Evolutionary conservation across 495 filamentous ascomycete genomes (phyloP), one percentile per base, ranked within the genome.

Genomic region (Podospora didyma): DNA sequence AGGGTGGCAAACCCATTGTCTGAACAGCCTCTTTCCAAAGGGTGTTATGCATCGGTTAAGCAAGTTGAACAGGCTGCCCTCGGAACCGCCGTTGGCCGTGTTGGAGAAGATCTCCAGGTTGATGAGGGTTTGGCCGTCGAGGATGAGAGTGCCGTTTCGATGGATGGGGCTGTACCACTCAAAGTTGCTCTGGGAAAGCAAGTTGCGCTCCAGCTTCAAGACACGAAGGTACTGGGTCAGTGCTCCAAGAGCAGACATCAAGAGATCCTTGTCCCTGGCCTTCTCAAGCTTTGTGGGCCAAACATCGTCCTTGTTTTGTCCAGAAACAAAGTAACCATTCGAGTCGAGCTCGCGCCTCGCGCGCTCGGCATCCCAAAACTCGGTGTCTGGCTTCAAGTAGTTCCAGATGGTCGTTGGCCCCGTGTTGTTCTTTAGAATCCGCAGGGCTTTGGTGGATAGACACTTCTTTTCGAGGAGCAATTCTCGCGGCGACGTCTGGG

Each of bases 51-150:
- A 99, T 22, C 90, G 83, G 70, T 99, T 97, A 12, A 99, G 79
- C 41, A 97, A 82, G 14, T 80, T 80, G 75, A 97, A 97, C 3
- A 99, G 73, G 0, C 94, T 97, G 21, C 95, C 95, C 14, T 93
- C 85, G 0, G 78, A 62, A 17, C 89, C 82, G 7, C 93, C 93
- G 68, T 97, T 93, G 62, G 88, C 90, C 1, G 87, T 95, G 72
- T 99, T 99, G 49, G 90, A 83, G 62, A 99, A 97, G 9, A 98
- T 86, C 68, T 99, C 95, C 52, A 99, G 84, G 67, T 99, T 99
- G 74, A 96, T 94, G 53, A 99, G 80, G 20, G 90, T 97, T 68
- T 99, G 93, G 20, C 95, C 95, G 65, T 99, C 95, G 1, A 99
- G 78, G 37, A 99, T 89, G 51, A 99, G 78, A 41, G 89, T 97